phyloP scores from a whole-genome alignment of 768 basidiomycete genomes.

The Kwoniella sp. region DNA sequence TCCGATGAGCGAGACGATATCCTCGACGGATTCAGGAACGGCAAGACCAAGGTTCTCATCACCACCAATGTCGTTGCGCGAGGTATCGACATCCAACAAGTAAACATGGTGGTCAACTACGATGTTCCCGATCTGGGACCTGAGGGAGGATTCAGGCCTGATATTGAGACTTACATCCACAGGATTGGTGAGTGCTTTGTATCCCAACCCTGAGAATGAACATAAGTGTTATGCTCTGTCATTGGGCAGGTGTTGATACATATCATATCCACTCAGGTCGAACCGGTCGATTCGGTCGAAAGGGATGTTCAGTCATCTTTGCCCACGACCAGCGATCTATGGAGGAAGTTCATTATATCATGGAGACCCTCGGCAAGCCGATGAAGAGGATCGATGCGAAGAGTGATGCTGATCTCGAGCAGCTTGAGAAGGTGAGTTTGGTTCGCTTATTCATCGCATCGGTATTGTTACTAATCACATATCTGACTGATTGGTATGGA shows the following conservation, averaged over 20 bases:
- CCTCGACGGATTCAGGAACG: conserved; percentile 93
- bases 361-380: conserved; percentile 71
- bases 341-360: conserved; percentile 86
- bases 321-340: conserved; percentile 88
- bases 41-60: conserved; percentile 93
- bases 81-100: conserved; percentile 97
- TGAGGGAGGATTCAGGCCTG: conserved; percentile 65
- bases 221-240: too few species aligned
- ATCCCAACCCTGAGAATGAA: too few species aligned
- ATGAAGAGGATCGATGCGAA: conserved; percentile 85
- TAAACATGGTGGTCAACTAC: conserved; percentile 99
- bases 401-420: conserved; percentile 67
- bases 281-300: conserved; percentile 95
- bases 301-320: conserved; percentile 96
- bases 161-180: conserved; percentile 96
- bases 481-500: not conserved
- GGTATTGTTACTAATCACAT: too few species aligned
- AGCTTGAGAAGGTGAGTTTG: conserved; percentile 81
- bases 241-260: too few species aligned
- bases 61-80: conserved; percentile 98
- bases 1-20: conserved; percentile 83
- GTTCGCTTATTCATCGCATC: not conserved
- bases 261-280: too few species aligned
- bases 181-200: conserved; percentile 73
- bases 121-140: conserved; percentile 69